Evolutionary conservation across 1,139 yeast species (phyloP), one percentile per base, ranked within the genome.

Genomic region (Debaryomyces singareniensis): DNA sequence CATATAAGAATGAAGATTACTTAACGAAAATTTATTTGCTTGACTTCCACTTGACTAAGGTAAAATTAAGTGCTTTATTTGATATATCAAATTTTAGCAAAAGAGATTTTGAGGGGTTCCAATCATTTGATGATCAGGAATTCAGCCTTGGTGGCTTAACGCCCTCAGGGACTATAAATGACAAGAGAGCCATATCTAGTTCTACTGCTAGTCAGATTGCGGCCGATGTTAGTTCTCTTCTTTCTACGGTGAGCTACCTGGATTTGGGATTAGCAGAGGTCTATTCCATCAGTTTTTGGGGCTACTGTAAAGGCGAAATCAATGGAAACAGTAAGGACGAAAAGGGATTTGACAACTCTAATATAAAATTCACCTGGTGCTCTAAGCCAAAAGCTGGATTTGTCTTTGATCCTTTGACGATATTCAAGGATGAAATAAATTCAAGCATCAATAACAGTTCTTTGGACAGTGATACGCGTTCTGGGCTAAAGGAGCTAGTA

Each of bases 221-320:
- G 5, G 31, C 31, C 28, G 40, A 43, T 10, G 39, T 48, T 13
- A 42, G 44, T n/a, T 26, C 30, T n/a, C 26, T 42, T 15, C 34
- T 51, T 10, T 29, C 27, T 20, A 39, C 39, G 26, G 44, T 51
- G 11, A 35, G 43, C 5, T 54, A 54, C 27, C 28, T 38, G 12
- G 52, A 51, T 24, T 46, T 75, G 27, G 84, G 85, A 1, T 54
- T 81, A 20, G 60, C 82, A 5, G 75, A 75, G 29, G 72, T 75
- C 16, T 81, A 80, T 49, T 66, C 78, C 11, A 58, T 80, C 25
- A 76, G 86, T 28, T 65, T 70, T 49, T 81, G 87, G 76, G 89
- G 87, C 20, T 82, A 79, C 56, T 83, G 94, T 53, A 61, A 68
- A 42, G 91, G 89, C 15, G 34, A 38, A 3, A 42, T 45, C 16